Evolutionary conservation across 805 yeast genomes (phyloP).

Genomic region (Spathaspora gorwiae): DNA sequence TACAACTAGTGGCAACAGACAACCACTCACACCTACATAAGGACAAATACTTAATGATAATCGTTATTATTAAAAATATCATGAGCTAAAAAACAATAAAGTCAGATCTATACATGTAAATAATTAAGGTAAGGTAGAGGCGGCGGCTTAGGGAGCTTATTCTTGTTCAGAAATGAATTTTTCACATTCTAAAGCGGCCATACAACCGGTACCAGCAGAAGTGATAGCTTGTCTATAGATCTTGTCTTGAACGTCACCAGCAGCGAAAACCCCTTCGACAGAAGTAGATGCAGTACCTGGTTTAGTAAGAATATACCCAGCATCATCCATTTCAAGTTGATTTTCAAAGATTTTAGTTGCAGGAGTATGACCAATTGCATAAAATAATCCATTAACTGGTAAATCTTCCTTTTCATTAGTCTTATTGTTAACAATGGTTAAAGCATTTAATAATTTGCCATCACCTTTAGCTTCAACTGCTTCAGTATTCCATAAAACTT

Average conservation of each 20-base stretch:
- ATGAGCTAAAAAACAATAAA: not conserved
- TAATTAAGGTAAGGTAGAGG: not conserved
- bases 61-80: not conserved
- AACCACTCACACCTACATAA: too few relatives aligned
- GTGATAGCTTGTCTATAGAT: slow-evolving; percentile 98
- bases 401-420: slow-evolving; percentile 67
- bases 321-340: slow-evolving; percentile 79
- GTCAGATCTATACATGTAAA: not conserved
- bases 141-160: not conserved
- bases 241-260: slow-evolving; percentile 98
- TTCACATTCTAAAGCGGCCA: slow-evolving; percentile 98
- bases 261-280: slow-evolving; percentile 90
- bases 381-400: slow-evolving; percentile 86
- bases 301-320: slow-evolving; percentile 81
- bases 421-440: slow-evolving; percentile 65
- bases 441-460: slow-evolving; percentile 70
- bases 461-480: slow-evolving; percentile 90
- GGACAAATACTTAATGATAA: too few relatives aligned
- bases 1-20: too few relatives aligned
- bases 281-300: slow-evolving; percentile 90
- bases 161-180: slow-evolving; percentile 62
- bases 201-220: slow-evolving; percentile 99
- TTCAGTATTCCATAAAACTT: slow-evolving; percentile 81
- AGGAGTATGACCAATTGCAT: slow-evolving; percentile 96
- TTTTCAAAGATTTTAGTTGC: slow-evolving; percentile 74